Conservation (phyloP, 129 eudicot genomes). For the Artemisia annua region DNA sequence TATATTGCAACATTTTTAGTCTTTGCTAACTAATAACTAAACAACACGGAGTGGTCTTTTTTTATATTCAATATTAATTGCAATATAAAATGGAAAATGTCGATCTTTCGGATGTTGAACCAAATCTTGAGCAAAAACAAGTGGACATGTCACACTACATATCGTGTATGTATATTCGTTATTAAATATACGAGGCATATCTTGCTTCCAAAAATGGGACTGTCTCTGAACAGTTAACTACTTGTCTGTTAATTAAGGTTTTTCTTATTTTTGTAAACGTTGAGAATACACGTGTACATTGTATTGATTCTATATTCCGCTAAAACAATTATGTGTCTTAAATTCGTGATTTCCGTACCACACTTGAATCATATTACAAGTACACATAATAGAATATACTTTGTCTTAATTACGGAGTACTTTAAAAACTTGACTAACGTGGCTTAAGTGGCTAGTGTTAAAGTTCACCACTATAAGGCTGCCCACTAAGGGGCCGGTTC, state of each 20-base stretch:
- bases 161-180: slow-evolving; percentile 15
- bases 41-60: no score
- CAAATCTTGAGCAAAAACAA: slow-evolving; percentile 3
- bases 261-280: not conserved
- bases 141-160: not conserved
- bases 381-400: not conserved
- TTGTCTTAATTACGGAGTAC: no score
- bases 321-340: not conserved
- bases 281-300: not conserved
- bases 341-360: slow-evolving; percentile 8
- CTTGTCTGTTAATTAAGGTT: not conserved
- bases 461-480: no score
- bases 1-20: no score
- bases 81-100: not conserved
- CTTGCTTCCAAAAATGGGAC: slow-evolving; percentile 7
- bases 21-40: no score
- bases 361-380: not conserved
- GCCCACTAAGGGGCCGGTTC: no score
- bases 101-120: slow-evolving; percentile 1
- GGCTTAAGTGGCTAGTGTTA: no score
- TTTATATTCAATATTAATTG: not conserved
- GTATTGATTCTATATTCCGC: not conserved
- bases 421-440: no score
- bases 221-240: not conserved
- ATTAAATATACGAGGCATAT: not conserved